Evolutionary conservation across 1,139 yeast species (phyloP), one percentile per base, ranked within the genome.

Genomic region (Suhomyces chickasaworum): DNA sequence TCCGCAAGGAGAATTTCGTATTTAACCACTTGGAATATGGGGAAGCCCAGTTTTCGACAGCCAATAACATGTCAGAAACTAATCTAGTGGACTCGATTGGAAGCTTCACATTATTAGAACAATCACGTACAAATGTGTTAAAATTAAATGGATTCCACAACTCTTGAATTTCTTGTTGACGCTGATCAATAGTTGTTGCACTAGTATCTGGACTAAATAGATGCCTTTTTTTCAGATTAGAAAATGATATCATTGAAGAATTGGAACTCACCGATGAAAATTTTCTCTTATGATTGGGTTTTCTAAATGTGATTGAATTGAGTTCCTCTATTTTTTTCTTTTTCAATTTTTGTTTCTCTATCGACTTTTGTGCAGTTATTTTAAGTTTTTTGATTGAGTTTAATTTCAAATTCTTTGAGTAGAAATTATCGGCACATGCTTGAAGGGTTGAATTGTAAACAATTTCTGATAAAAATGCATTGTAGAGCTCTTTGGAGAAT

Each of bases 391-490:
- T 53, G 4, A 75, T 55, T 1, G 59, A 50, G n/a, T 47, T 57
- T 17, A 51, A 56, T 46, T 66, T 69, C 23, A 73, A 46, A 9
- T 53, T 56, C 9, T 49, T 51, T 2, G 60, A 53, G 42, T 68
- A 61, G 37, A 64, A 55, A 1, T 53, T 32, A 15, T 65, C 73
- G 0, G 88, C 84, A 35, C 66, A 59, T 0, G 73, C 57, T 32
- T 78, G 76, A 36, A 77, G 57, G 0, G 71, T 58, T 2, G 69
- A 61, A 30, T 78, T 63, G 52, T 73, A 78, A 0, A 79, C 58
- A 32, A 76, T 65, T 53, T 86, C 91, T 33, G 77, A 72, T 39
- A 87, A 55, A 55, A 87, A 84, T 1, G 89, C 87, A 10, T 65
- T 60, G 51, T 72, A 85, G 1, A 86, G 61, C 35, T 81, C 84